phyloP scores from a whole-genome alignment of 257 asterid species.

The Lithospermum erythrorhizon region DNA sequence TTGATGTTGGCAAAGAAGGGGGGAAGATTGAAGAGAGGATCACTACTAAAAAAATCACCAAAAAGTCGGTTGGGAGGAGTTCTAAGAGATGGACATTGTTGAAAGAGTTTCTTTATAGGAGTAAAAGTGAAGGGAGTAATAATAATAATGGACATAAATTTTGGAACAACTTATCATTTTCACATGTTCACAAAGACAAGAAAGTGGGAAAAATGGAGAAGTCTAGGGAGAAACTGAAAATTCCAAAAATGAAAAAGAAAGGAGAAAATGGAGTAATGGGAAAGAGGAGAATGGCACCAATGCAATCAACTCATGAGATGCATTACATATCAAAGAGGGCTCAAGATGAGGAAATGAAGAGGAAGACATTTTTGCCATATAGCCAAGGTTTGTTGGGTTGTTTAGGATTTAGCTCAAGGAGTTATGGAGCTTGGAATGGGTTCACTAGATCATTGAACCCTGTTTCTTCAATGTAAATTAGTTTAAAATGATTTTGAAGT shows the following conservation, averaged over 20 bases:
- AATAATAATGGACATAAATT: slow-evolving; percentile 44
- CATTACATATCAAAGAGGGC: slow-evolving; percentile 80
- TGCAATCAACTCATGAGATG: too few species aligned
- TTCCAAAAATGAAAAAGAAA: slow-evolving; percentile 15
- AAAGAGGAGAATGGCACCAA: slow-evolving; percentile 49
- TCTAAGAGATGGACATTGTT: slow-evolving; percentile 68
- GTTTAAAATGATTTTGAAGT: too few species aligned
- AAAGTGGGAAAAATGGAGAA: slow-evolving; percentile 21
- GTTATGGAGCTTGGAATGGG: slow-evolving; percentile 83
- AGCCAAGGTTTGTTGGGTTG: slow-evolving; percentile 83
- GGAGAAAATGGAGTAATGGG: slow-evolving; percentile 21
- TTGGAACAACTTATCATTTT: slow-evolving; percentile 54
- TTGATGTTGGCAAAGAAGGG: too few species aligned
- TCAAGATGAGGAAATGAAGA: slow-evolving; percentile 97
- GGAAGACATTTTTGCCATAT: slow-evolving; percentile 85
- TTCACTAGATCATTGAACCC: slow-evolving; percentile 76
- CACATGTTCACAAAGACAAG: slow-evolving; percentile 51
- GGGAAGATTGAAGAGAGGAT: slow-evolving; percentile 4
- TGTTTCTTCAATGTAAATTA: slow-evolving; percentile 60
- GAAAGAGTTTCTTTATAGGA: slow-evolving; percentile 71
- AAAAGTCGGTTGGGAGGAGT: slow-evolving; percentile 68
- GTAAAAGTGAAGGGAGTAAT: slow-evolving; percentile 94
- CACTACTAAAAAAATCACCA: too few species aligned
- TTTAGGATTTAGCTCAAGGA: slow-evolving; percentile 84
- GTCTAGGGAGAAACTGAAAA: slow-evolving; percentile 1